Evolutionary conservation across 140 eudicot genomes (phyloP).

Genomic region (Flaveria floridana): DNA sequence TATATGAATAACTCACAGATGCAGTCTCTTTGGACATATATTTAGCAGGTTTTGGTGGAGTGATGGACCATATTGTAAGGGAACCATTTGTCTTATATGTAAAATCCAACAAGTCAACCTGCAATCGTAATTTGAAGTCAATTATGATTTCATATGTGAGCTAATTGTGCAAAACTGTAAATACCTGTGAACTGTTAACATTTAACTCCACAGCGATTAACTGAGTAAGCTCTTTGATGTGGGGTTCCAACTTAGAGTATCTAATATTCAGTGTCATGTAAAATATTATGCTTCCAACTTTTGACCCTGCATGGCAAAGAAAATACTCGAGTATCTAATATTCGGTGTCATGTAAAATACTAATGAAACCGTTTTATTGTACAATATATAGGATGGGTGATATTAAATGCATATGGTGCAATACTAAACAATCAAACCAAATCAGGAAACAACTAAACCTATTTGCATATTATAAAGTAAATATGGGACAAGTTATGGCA

Average conservation of each 20-base stretch:
- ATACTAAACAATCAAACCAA: neutral
- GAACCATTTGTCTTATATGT: conserved; percentile 61
- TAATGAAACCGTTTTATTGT: neutral
- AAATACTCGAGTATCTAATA: neutral
- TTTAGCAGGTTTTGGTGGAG: conserved; percentile 59
- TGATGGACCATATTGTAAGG: conserved; percentile 70
- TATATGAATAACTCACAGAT: conserved; percentile 36
- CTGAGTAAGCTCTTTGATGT: conserved; percentile 53
- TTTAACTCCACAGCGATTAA: conserved; percentile 57
- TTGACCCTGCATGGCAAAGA: conserved; percentile 37
- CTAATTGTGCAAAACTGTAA: neutral
- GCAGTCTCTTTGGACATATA: conserved; percentile 63
- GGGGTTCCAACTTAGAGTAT: conserved; percentile 57
- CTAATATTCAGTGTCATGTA: conserved; percentile 52
- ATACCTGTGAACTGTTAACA: conserved; percentile 78
- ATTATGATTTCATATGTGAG: conserved; percentile 5
- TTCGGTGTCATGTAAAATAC: neutral
- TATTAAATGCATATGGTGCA: conserved; percentile 8
- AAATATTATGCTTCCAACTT: conserved; percentile 64
- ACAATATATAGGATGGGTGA: neutral
- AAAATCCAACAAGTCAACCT: conserved; percentile 60
- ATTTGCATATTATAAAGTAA: neutral
- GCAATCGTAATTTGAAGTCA: conserved; percentile 28
- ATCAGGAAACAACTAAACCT: conserved; percentile 1
- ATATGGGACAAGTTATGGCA: conserved; percentile 6